Evolutionary conservation across 352 stramenopile species (phyloP).

Genomic region (Hyaloperonospora brassicae): DNA sequence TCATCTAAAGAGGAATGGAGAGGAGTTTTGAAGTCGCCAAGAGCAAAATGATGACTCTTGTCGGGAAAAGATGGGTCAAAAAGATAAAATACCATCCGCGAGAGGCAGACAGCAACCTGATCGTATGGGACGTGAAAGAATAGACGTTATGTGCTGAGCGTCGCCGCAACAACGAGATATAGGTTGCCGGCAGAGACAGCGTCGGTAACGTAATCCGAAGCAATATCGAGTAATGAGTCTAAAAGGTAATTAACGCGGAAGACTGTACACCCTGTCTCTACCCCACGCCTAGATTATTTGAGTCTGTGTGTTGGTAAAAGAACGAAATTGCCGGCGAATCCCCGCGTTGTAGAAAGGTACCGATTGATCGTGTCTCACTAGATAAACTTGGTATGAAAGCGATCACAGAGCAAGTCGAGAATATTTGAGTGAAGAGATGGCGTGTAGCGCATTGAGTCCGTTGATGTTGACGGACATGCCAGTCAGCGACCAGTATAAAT

Average conservation of each 20-base stretch:
- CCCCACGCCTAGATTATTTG: too few species aligned
- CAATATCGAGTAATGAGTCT: too few species aligned
- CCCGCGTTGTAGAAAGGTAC: not conserved
- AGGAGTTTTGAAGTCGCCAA: not conserved
- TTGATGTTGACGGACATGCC: slow-evolving; percentile 1
- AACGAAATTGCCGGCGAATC: not conserved
- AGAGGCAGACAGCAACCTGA: not conserved
- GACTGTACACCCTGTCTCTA: not conserved
- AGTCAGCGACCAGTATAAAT: not conserved
- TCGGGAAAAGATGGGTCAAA: not conserved
- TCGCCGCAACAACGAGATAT: too few species aligned
- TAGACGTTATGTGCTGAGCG: not conserved
- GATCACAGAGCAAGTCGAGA: not conserved
- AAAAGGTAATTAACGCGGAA: not conserved
- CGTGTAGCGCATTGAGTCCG: not conserved
- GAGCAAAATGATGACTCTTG: not conserved
- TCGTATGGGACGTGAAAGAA: not conserved
- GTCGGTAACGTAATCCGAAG: too few species aligned
- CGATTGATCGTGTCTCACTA: not conserved
- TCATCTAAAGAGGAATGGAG: not conserved
- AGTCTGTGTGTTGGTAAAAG: too few species aligned
- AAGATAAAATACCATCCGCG: not conserved
- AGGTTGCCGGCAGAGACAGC: too few species aligned
- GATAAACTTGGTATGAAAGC: not conserved
- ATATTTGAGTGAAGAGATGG: not conserved